Conservation (phyloP, 2,329 filamentous ascomycete genomes). For the Coleophoma cylindrospora region DNA sequence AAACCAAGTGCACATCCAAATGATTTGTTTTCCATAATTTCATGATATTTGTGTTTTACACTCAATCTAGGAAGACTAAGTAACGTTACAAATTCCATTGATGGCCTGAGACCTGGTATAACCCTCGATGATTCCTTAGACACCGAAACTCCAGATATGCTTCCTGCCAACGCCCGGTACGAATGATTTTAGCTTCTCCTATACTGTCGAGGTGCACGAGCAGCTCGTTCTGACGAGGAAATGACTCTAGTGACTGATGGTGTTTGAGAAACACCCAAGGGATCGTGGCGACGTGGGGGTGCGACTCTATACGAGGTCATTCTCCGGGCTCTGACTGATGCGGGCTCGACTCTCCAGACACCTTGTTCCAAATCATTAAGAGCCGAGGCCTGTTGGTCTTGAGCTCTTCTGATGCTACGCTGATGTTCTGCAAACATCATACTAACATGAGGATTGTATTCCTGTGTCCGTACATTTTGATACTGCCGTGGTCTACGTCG, state of each 20-base stretch:
- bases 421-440: conserved; percentile 26
- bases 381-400: conserved; percentile 8
- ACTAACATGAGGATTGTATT: conserved; percentile 25
- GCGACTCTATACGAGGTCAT: conserved; percentile 1
- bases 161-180: not conserved
- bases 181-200: not conserved
- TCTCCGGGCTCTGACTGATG: conserved; percentile 6
- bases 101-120: not conserved
- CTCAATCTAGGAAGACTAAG: not conserved
- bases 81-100: not conserved
- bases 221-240: conserved; percentile 13
- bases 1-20: no score
- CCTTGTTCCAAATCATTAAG: conserved; percentile 9
- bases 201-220: conserved; percentile 16
- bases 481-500: conserved; percentile 14
- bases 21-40: no score
- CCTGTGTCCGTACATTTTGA: conserved; percentile 10
- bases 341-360: conserved; percentile 11
- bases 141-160: not conserved
- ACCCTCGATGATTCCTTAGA: not conserved
- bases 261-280: conserved; percentile 15
- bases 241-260: conserved; percentile 18
- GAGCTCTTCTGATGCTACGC: conserved; percentile 13
- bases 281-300: not conserved
- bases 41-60: no score